phyloP scores from a whole-genome alignment of 2,329 filamentous ascomycete species.

The Fusarium veterinarium region DNA sequence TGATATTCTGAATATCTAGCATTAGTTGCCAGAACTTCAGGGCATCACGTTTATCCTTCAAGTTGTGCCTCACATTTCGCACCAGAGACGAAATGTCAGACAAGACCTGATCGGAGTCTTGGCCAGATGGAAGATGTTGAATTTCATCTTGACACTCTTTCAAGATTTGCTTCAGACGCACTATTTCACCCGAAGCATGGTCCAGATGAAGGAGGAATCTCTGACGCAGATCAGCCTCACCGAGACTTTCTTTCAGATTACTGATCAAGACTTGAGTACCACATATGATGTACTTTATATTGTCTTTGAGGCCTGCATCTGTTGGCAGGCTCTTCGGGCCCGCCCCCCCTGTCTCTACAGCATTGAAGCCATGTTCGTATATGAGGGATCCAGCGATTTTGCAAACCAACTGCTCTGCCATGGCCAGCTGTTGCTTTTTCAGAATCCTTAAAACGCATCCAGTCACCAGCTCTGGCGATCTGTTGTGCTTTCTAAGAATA shows the following conservation, averaged over 20 bases:
- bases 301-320: background rate
- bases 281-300: background rate
- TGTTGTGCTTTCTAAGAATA: background rate
- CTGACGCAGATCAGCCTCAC: background rate
- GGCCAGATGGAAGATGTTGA: background rate
- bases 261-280: background rate
- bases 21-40: background rate
- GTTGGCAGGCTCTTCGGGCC: background rate
- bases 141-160: background rate
- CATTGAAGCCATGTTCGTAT: background rate
- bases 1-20: background rate
- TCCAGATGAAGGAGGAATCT: background rate
- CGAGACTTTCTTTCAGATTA: background rate
- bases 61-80: background rate
- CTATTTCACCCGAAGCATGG: background rate
- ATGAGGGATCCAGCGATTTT: background rate
- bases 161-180: background rate
- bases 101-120: background rate
- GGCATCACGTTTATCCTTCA: background rate
- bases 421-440: background rate
- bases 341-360: background rate
- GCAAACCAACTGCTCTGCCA: background rate
- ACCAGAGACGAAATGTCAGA: background rate
- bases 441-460: background rate
- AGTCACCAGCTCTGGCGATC: background rate